Evolutionary conservation across 1,284 basidiomycete species (phyloP), one percentile per base, ranked within the genome.

Genomic region (Pseudozyma pruni): DNA sequence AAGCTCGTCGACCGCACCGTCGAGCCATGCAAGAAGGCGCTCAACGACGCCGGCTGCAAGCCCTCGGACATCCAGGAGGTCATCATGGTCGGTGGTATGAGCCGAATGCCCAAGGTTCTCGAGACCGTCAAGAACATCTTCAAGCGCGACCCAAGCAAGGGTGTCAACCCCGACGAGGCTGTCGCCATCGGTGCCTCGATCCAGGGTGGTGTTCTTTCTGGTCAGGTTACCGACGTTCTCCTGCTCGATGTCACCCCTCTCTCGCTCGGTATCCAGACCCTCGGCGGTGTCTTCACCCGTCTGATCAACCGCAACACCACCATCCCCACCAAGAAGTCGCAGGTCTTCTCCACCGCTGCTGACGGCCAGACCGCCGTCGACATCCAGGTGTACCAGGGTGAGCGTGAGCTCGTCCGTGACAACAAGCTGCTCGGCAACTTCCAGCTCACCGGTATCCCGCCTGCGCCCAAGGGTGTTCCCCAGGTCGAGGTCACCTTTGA

Each of bases 1-100:
- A 94, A 98, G 81, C 89, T 98, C 48, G 98, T 98, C 91, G 88
- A 93, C 81, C 94, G 94, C 89, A 98, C 95, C 40, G 93, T 98
- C 91, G 95, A 94, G 88, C 95, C 95, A 74, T 94, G 98, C 74
- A 94, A 97, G 85, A 94, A 97, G 85, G 95, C 98, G 33, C 87
- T 98, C 81, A 97, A 97, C 89, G 95, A 98, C 82, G 91, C 95
- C 71, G 90, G 90, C 79, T 90, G 98, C 83, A 95, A 94, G 89
- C 97, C 97, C 89, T 93, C 97, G 76, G 92, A 94, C 78, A 85
- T 98, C 62, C 89, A 96, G 80, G 95, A 98, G 85, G 91, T 98
- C 74, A 94, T 98, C 82, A 88, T 98, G 70, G 95, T 98, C 81
- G 94, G 95, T 86, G 95, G 95, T 73, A 97, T 94, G 43, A 97